Percentiles rank a stretch among this genome's conserved stretches.
phyloP scores from a whole-genome alignment of 2,329 filamentous ascomycete genomes.

The Fusarium tupiense region DNA sequence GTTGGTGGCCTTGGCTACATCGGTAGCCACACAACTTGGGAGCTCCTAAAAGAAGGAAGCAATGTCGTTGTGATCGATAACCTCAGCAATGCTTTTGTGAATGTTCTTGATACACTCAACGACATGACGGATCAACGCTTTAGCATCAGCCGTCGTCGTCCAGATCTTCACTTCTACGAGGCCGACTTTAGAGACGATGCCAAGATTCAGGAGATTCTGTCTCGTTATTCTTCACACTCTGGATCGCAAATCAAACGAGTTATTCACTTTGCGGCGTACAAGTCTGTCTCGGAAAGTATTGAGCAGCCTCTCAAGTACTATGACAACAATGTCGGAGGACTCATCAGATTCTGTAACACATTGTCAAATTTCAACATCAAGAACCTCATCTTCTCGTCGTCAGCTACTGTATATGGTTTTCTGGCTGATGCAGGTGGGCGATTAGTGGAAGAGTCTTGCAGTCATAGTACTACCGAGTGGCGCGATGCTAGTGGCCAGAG shows the following conservation, averaged over 20 bases:
- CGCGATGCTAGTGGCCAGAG: neutral
- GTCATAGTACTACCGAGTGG: conserved; percentile 59
- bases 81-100: neutral
- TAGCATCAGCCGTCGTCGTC: neutral
- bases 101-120: neutral
- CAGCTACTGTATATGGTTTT: conserved; percentile 72
- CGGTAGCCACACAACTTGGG: conserved; percentile 2
- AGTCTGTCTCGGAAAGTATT: conserved; percentile 73
- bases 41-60: neutral
- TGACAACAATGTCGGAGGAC: conserved; percentile 72
- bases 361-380: conserved; percentile 57
- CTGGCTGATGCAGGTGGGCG: conserved; percentile 56
- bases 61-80: conserved; percentile 3
- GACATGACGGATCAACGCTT: neutral
- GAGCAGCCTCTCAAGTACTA: conserved; percentile 69
- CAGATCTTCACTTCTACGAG: conserved; percentile 6
- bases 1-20: conserved; percentile 12
- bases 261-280: conserved; percentile 76
- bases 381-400: conserved; percentile 74
- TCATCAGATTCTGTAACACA: conserved; percentile 64
- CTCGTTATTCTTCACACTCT: neutral
- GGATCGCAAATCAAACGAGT: conserved; percentile 51
- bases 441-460: conserved; percentile 25
- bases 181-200: neutral
- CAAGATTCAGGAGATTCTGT: neutral